phyloP scores from a whole-genome alignment of 352 stramenopile species.

The Pythium volutum region DNA sequence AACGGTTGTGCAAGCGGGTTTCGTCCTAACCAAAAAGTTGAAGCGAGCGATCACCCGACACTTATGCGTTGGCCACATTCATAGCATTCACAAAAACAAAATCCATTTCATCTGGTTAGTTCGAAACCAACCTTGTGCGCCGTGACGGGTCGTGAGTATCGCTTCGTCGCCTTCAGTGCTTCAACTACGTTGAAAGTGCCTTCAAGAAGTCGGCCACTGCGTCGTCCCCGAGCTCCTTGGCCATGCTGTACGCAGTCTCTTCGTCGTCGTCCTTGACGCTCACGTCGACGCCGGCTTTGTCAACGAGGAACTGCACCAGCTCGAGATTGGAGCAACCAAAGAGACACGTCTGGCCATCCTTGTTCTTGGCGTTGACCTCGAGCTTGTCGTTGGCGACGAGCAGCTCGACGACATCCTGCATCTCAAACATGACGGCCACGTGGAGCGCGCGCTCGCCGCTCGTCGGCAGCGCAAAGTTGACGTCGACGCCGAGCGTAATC shows the following conservation, averaged over 20 bases:
- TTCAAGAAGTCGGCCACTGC: conserved; percentile 67
- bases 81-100: conserved; percentile 13
- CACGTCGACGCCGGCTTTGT: conserved; percentile 64
- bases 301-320: conserved; percentile 56
- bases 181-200: conserved; percentile 25
- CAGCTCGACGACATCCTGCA: conserved; percentile 75
- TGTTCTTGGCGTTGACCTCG: conserved; percentile 68
- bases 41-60: not conserved
- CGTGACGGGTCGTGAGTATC: not conserved
- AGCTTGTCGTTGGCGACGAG: conserved; percentile 48
- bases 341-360: conserved; percentile 69
- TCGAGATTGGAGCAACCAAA: conserved; percentile 80
- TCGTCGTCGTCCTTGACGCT: conserved; percentile 56
- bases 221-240: conserved; percentile 67
- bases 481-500: conserved; percentile 57
- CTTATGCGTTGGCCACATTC: not conserved
- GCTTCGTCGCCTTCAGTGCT: not conserved
- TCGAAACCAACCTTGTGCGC: conserved; percentile 1
- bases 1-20: not conserved
- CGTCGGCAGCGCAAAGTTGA: conserved; percentile 65
- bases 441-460: conserved; percentile 72
- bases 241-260: conserved; percentile 72
- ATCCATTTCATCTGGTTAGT: conserved; percentile 11
- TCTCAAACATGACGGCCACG: conserved; percentile 82
- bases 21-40: not conserved